phyloP scores from a whole-genome alignment of 2,329 filamentous ascomycete genomes.

The Zymoseptoria crescenta region DNA sequence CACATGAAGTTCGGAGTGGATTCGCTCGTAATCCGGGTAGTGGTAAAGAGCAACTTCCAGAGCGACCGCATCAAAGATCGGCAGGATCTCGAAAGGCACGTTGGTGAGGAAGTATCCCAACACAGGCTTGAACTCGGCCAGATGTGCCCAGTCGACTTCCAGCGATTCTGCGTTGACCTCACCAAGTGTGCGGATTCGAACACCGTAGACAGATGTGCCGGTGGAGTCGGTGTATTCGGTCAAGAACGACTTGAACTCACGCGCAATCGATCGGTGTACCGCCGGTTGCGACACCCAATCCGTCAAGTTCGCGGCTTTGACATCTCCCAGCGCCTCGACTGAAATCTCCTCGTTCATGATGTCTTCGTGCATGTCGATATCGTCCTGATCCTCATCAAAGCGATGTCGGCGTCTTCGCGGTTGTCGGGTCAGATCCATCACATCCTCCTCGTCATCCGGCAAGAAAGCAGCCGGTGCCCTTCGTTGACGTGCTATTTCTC shows the following conservation, averaged over 20 bases:
- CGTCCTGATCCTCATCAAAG: slow-evolving; percentile 91
- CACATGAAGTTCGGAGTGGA: slow-evolving; percentile 95
- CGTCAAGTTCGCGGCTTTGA: slow-evolving; percentile 86
- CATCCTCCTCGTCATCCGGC: slow-evolving; percentile 72
- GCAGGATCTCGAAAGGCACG: slow-evolving; percentile 87
- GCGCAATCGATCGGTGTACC: slow-evolving; percentile 85
- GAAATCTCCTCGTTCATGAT: slow-evolving; percentile 95
- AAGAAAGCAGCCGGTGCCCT: slow-evolving; percentile 66
- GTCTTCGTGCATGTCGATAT: slow-evolving; percentile 79
- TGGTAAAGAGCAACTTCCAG: slow-evolving; percentile 94
- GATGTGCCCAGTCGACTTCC: slow-evolving; percentile 90
- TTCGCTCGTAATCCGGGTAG: slow-evolving; percentile 95
- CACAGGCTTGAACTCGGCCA: slow-evolving; percentile 84
- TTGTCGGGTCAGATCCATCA: slow-evolving; percentile 77
- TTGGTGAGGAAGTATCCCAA: slow-evolving; percentile 95
- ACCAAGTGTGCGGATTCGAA: slow-evolving; percentile 88
- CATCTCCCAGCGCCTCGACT: slow-evolving; percentile 80
- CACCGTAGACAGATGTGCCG: slow-evolving; percentile 88
- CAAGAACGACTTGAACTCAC: slow-evolving; percentile 95
- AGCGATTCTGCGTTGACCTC: slow-evolving; percentile 94
- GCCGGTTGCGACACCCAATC: slow-evolving; percentile 90
- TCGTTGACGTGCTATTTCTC: slow-evolving; percentile 59
- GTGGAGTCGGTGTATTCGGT: slow-evolving; percentile 90
- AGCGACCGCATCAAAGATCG: slow-evolving; percentile 91
- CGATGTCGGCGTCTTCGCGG: slow-evolving; percentile 76